phyloP scores from a whole-genome alignment of 108 stramenopile species.

The Ochromonas danica region DNA sequence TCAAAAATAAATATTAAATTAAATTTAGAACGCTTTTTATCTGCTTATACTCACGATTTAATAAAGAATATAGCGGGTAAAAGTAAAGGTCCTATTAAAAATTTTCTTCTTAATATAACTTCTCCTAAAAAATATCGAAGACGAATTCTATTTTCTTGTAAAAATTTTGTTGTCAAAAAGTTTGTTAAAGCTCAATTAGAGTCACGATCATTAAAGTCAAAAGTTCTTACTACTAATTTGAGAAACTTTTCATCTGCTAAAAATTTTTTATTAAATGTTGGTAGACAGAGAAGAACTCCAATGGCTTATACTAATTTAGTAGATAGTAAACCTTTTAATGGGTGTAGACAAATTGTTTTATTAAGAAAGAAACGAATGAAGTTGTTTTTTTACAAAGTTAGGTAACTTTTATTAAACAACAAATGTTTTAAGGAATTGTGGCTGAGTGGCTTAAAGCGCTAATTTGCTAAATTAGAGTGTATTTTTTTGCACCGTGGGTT shows the following conservation, averaged over 20 bases:
- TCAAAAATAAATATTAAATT: constrained; percentile 18
- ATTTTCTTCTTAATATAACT: constrained; percentile 18
- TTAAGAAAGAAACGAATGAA: constrained; percentile 17
- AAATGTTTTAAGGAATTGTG: constrained; percentile 17
- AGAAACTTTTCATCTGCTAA: constrained; percentile 17
- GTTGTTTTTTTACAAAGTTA: constrained; percentile 17
- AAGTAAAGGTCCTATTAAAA: constrained; percentile 17
- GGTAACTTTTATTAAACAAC: constrained; percentile 17
- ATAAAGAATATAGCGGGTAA: constrained; percentile 17
- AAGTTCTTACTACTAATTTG: constrained; percentile 17
- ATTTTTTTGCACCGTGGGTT: constrained; percentile 15
- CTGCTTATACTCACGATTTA: constrained; percentile 16
- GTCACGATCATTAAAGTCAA: constrained; percentile 16
- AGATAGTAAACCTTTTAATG: constrained; percentile 17
- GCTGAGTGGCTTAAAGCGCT: constrained; percentile 13
- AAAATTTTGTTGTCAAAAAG: constrained; percentile 17
- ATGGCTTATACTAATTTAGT: constrained; percentile 17
- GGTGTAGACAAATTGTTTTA: constrained; percentile 17
- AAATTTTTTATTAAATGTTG: constrained; percentile 18
- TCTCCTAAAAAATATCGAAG: constrained; percentile 17
- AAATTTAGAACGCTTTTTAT: constrained; percentile 17
- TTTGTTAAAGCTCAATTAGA: constrained; percentile 17
- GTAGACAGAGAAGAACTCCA: constrained; percentile 15
- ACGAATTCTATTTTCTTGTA: constrained; percentile 17
- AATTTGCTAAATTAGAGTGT: constrained; percentile 17